Evolutionary conservation across 805 yeast genomes (phyloP).

Genomic region (Wickerhamomyces kurtzmanii): DNA sequence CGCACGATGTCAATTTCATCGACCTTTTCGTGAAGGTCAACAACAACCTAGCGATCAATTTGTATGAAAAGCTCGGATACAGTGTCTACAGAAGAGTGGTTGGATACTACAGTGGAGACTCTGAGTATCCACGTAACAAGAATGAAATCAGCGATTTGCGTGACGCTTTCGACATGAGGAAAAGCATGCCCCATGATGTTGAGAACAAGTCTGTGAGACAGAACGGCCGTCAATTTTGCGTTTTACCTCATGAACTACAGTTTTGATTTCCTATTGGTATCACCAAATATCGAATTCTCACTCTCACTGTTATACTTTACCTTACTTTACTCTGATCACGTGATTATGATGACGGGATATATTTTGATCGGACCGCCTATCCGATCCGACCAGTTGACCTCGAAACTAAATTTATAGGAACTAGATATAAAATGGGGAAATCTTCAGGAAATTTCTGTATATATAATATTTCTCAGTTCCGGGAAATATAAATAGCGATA

Average conservation of each 20-base stretch:
- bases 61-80: conserved; percentile 85
- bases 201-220: conserved; percentile 37
- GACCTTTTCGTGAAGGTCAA: conserved; percentile 90
- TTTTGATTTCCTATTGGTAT: no score
- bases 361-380: no score
- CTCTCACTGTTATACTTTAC: no score
- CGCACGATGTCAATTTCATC: conserved; percentile 73
- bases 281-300: no score
- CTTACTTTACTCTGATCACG: no score
- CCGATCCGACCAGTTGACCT: no score
- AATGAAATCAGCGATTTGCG: conserved; percentile 48
- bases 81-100: conserved; percentile 78
- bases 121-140: conserved; percentile 28
- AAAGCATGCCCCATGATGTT: conserved; percentile 52
- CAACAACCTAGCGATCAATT: conserved; percentile 64
- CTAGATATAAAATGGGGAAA: no score
- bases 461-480: no score
- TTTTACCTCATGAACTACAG: conserved; percentile 56
- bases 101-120: conserved; percentile 59
- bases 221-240: conserved; percentile 51
- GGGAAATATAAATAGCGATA: no score
- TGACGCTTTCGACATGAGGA: conserved; percentile 88
- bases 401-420: no score
- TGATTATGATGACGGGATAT: no score
- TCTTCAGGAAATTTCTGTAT: no score